Base-by-base conservation (phyloP, 768 basidiomycete species). In the Glaciozyma antarctica region DNA sequence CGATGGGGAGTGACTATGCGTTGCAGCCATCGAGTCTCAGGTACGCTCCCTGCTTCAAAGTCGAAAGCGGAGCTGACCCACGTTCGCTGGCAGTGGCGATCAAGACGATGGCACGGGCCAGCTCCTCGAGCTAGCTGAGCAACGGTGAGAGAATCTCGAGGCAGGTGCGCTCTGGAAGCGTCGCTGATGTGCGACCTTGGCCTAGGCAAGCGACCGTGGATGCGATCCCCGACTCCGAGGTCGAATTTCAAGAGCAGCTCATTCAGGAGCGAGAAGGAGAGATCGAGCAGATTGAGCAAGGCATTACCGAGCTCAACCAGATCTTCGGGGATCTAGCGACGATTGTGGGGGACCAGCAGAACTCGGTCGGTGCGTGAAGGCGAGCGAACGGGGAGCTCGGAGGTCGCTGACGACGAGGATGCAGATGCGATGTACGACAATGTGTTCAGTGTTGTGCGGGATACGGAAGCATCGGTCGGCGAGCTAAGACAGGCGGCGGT, bases 321-420 rank as follows among this genome's bases (percentile, higher is more conserved):
- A 97, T 99, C 74, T 98, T 99, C 81, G 84, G 88, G 58, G 93
- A 98, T 77, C 79, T 99, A 54, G 94, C 93, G 52, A 93, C 91
- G 21, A 81, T 99, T 54, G 93, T 99, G 2, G 84, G 85, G 65
- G 90, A 97, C 75, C 95, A 99, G 76, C 93, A 93, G 17, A 83
- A 84, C 58, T 90, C 98, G 88, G 79, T 99, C 60, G 93, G 94
- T 94, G 69, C 59, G 86, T 78, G 26, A 17, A 5, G 49, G 66
- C 28, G 22, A 5, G 47, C 26, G 47, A 24, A 22, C 43, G 32
- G 32, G 32, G 32, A 32, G 32, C 9, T 9, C n/a, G n/a, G n/a
- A 32, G 9, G 4, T 9, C 32, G 9, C 32, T 32, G 32, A 32
- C 32, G 9, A 32, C 32, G 32, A 32, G 4, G 24, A 34, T 26